These are phyloP conservation scores for Aspergillus baeticus DNA, from an alignment of 495 filamentous ascomycete species.

Conservation along the genomic window DNA sequence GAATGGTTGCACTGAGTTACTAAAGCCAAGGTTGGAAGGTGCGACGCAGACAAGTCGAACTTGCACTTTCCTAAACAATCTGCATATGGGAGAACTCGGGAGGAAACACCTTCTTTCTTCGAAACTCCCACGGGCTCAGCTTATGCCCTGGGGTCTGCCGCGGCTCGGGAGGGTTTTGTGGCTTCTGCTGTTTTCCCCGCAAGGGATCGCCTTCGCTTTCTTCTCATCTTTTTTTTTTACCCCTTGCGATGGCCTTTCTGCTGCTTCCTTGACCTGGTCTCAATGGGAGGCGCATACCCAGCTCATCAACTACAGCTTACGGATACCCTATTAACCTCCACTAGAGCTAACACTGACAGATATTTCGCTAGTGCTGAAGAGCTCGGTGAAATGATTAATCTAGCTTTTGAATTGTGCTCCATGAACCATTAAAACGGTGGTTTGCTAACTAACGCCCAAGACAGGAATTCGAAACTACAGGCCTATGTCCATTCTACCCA, in stretches of 20 bases:
- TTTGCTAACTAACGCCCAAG: slow-evolving; percentile 19
- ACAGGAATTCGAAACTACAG: slow-evolving; percentile 9
- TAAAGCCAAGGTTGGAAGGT: too few species aligned
- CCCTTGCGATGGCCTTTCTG: too few species aligned
- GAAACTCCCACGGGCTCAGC: neutral
- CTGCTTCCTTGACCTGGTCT: too few species aligned
- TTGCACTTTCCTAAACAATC: too few species aligned
- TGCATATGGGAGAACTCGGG: neutral
- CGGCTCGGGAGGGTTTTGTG: slow-evolving; percentile 1
- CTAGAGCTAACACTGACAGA: neutral
- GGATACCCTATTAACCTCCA: neutral
- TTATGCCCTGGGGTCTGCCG: neutral
- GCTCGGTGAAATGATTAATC: slow-evolving; percentile 19
- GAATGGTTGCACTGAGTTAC: neutral
- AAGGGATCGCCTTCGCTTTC: neutral
- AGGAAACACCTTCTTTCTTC: slow-evolving; percentile 5
- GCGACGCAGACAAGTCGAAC: too few species aligned
- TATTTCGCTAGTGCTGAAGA: neutral
- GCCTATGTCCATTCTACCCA: slow-evolving; percentile 9
- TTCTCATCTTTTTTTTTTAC: neutral
- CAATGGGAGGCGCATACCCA: neutral
- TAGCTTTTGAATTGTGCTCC: slow-evolving; percentile 18
- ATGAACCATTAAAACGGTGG: slow-evolving; percentile 6
- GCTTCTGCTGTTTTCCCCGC: neutral
- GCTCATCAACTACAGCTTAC: neutral